Conservation (phyloP, 2,329 filamentous ascomycete genomes). For the Chalaropsis thielavioides region DNA sequence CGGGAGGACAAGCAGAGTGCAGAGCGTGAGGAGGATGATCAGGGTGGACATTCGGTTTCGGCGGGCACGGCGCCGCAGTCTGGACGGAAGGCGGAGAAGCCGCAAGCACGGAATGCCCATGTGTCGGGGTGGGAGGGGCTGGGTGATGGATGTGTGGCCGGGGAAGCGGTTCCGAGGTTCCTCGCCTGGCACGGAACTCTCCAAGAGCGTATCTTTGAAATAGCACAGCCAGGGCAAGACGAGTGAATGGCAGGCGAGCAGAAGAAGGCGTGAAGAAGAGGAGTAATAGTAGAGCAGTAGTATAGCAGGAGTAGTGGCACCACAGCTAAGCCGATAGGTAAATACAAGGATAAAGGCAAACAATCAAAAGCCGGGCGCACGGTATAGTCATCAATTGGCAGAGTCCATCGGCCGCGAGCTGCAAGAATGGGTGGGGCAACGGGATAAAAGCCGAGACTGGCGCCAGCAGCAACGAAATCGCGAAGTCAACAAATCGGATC, state of each 20-base stretch:
- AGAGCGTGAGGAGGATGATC: slow-evolving; percentile 28
- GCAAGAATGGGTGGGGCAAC: not conserved
- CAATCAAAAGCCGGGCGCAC: not conserved
- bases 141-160: not conserved
- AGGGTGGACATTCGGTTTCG: slow-evolving; percentile 45
- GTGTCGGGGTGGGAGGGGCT: not conserved
- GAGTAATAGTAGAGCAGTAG: not conserved
- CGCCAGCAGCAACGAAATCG: not conserved
- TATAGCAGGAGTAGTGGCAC: not conserved
- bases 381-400: not conserved
- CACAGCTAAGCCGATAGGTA: not conserved
- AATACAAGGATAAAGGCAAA: not conserved
- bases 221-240: not conserved
- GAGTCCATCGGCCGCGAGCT: not conserved
- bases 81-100: slow-evolving; percentile 40
- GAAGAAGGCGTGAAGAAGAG: not conserved
- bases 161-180: not conserved
- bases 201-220: not conserved
- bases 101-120: slow-evolving; percentile 26
- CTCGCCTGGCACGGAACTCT: not conserved
- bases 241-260: not conserved
- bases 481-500: not conserved
- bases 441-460: not conserved
- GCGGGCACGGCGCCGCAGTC: slow-evolving; percentile 42
- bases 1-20: slow-evolving; percentile 28